phyloP scores from a whole-genome alignment of 306 rosid genomes.

The Prunus padus region DNA sequence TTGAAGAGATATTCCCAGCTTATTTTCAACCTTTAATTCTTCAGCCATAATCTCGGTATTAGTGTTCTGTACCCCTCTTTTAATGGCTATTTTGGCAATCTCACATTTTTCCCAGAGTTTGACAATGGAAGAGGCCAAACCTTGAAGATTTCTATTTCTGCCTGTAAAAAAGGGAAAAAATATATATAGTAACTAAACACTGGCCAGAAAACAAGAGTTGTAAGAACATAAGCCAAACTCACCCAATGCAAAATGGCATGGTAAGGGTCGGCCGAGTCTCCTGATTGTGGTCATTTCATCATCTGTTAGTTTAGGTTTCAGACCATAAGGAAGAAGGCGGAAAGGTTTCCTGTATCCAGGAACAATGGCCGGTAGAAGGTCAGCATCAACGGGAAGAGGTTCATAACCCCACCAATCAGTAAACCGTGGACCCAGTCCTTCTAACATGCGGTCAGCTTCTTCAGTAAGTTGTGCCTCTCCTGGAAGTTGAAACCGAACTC shows the following conservation, averaged over 20 bases:
- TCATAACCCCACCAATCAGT: constrained; percentile 97
- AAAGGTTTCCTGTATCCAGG: constrained; percentile 82
- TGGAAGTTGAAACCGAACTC: constrained; percentile 78
- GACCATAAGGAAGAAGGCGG: constrained; percentile 95
- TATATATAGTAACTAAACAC: constrained; percentile 21
- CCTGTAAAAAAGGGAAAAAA: constrained; percentile 40
- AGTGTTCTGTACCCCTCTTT: constrained; percentile 91
- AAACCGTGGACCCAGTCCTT: constrained; percentile 86
- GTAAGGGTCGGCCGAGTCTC: constrained; percentile 80
- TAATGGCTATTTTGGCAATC: constrained; percentile 84
- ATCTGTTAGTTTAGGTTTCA: constrained; percentile 73
- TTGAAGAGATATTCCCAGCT: constrained; percentile 11
- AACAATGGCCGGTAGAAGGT: constrained; percentile 74
- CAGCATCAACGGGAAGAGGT: constrained; percentile 91
- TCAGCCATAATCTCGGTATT: constrained; percentile 76
- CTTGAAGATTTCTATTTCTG: constrained; percentile 80
- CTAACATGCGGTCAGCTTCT: constrained; percentile 73
- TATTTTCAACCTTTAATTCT: constrained; percentile 68
- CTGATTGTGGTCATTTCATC: constrained; percentile 85
- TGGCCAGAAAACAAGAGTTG: constrained; percentile 20
- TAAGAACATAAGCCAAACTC: constrained; percentile 31
- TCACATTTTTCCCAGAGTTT: constrained; percentile 96
- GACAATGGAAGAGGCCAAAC: constrained; percentile 74
- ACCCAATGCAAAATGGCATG: constrained; percentile 91
- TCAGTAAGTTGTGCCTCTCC: constrained; percentile 73